Base-by-base conservation (phyloP, 768 basidiomycete genomes). In the Ramaria sp. region DNA sequence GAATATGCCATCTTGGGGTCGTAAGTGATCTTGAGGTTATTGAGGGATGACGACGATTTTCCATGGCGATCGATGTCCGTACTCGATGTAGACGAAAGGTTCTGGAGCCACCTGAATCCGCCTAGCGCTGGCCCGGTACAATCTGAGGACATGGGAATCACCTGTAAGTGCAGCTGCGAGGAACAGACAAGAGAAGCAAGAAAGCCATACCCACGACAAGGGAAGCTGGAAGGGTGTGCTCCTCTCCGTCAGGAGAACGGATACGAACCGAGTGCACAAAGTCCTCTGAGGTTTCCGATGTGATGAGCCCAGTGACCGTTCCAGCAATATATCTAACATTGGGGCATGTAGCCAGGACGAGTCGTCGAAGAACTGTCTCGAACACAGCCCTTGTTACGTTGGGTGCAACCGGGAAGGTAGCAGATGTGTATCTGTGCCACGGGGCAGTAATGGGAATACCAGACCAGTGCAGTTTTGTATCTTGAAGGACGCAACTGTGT, bases 101-200 rank as follows among this genome's bases (percentile, higher is more conserved):
- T 43, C 39, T 55, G 30, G 3, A 64, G 49, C 57, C 57, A 58
- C 42, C 59, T 58, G 1, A 55, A 34, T n/a, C 63, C 64, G 1
- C 55, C 60, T 36, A 60, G 61, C 15, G 55, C 56, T 10, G 51
- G 28, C 2, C 63, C 65, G 5, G 64, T 64, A 50, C 64, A 62
- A 37, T 63, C 65, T 63, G 25, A 3, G 50, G 50, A 22, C 18
- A 36, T 16, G 51, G 7, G 22, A 47, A 47, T n/a, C 36, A 27
- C 10, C 25, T 1, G 5, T 50, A 38, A 20, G 13, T n/a, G 1
- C 30, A 37, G 10, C n/a, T n/a, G n/a, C n/a, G n/a, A n/a, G n/a
- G n/a, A n/a, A n/a, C 34, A 38, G 42, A 38, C 22, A 57, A 32
- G 12, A 37, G 38, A 1, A 45, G 18, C 42, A 20, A 5, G 16